Base-by-base conservation (phyloP, 2,329 filamentous ascomycete species). In the Trichothecium roseum region DNA sequence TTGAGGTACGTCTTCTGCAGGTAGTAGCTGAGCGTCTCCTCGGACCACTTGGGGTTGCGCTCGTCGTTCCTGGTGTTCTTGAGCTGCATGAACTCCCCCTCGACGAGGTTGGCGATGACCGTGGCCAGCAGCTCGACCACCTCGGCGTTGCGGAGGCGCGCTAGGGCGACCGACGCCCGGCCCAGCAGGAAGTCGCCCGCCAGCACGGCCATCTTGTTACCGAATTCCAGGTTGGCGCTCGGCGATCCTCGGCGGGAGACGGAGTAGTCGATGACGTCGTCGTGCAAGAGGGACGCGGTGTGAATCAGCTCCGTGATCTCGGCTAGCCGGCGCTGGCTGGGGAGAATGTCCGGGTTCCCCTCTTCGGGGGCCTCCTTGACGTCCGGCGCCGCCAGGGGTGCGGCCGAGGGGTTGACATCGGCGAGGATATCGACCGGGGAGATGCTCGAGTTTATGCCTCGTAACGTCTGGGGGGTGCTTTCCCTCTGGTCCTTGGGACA, bases 71-170 rank as follows among this genome's bases (percentile, higher is more conserved):
- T 84, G 2, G 91, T 96, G 60, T 98, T 98, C 65, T 94, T 93
- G 49, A 98, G 68, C 66, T 98, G 91, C 91, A 98, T 98, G 66
- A 98, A 96, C 61, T 98, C 91, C 53, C 91, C 91, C 63, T 98
- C 91, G 15, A 98, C 88, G 18, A 98, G 68, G 56, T 98, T 98
- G 30, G 91, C 89, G 47, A 98, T 96, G 29, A 96, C 91, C 1
- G 89, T 96, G 4, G 91, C 87, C 20, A 98, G 67, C 7, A 98
- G 72, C 63, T 98, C 91, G 8, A 87, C 86, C 3, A 98, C 91
- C 60, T 98, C 91, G 30, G 88, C 83, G 53, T 98, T 86, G 22
- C 89, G 77, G 40, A 98, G 65, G 29, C 91, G 78, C 12, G 91
- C 91, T 29, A 98, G 72, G 5, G 89, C 89, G 6, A 96, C 88